Conservation (phyloP, 805 yeast genomes). For the Ascoidea rubescens region DNA sequence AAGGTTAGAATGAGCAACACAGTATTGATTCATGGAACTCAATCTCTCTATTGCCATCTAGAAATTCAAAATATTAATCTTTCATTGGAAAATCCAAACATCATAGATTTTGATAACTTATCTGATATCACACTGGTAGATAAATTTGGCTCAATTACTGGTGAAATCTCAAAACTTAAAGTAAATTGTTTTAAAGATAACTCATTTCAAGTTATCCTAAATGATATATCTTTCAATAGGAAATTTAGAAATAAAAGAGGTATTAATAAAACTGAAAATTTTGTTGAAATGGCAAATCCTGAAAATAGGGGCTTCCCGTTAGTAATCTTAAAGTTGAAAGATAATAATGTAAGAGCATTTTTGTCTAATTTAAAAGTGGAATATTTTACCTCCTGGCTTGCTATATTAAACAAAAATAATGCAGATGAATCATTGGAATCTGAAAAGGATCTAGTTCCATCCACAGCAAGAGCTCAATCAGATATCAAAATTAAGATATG, state of each 20-base stretch:
- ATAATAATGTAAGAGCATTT: slow-evolving; percentile 25
- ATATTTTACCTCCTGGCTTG: slow-evolving; percentile 49
- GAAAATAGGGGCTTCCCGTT: slow-evolving; percentile 25
- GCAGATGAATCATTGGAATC: neutral
- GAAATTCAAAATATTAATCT: neutral
- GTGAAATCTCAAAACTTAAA: neutral
- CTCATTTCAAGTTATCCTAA: slow-evolving; percentile 3
- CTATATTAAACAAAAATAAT: slow-evolving; percentile 20
- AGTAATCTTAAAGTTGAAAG: slow-evolving; percentile 24
- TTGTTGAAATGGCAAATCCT: slow-evolving; percentile 20
- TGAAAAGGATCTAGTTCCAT: neutral
- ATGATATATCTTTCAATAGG: slow-evolving; percentile 8
- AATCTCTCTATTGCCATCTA: slow-evolving; percentile 2
- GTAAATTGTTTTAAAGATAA: slow-evolving; percentile 4
- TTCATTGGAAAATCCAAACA: no score
- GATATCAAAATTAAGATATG: slow-evolving; percentile 17
- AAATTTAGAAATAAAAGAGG: slow-evolving; percentile 7
- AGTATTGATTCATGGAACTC: neutral
- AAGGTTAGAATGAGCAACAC: slow-evolving; percentile 6
- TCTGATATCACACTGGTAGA: neutral
- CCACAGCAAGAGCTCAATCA: slow-evolving; percentile 4
- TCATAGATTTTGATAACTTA: neutral
- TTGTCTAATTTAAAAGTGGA: slow-evolving; percentile 35
- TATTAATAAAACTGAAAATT: slow-evolving; percentile 13
- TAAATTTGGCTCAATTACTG: slow-evolving; percentile 5